A percentile compares a stretch with the other conserved stretches of the same genome.
Evolutionary conservation across 2,329 filamentous ascomycete genomes (phyloP).

Genomic region (Pezicula neosporulosa): DNA sequence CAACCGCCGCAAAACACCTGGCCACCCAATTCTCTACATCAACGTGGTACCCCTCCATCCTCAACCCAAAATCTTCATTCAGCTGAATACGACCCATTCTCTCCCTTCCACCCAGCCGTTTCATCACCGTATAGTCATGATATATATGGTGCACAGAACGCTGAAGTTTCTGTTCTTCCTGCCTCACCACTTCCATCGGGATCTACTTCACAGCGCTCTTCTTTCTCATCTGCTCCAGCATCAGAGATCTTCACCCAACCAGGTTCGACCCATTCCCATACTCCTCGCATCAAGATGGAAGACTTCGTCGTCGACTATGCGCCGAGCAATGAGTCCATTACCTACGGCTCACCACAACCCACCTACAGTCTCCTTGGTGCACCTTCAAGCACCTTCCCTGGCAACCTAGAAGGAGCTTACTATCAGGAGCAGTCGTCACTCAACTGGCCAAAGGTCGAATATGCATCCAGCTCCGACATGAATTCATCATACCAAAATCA

Average conservation of each 20-base stretch:
- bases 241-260: slow-evolving; percentile 27
- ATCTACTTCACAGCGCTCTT: slow-evolving; percentile 28
- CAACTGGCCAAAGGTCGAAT: slow-evolving; percentile 26
- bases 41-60: slow-evolving; percentile 20
- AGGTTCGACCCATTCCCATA: slow-evolving; percentile 24
- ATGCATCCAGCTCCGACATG: slow-evolving; percentile 16
- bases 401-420: slow-evolving; percentile 22
- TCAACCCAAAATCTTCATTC: slow-evolving; percentile 40
- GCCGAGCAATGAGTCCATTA: slow-evolving; percentile 16
- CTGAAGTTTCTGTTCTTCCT: slow-evolving; percentile 27
- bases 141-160: slow-evolving; percentile 39
- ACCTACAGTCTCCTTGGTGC: slow-evolving; percentile 17
- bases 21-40: slow-evolving; percentile 20
- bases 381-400: slow-evolving; percentile 20
- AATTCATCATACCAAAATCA: slow-evolving; percentile 22
- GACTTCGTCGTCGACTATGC: slow-evolving; percentile 23
- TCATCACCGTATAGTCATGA: slow-evolving; percentile 42
- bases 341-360: slow-evolving; percentile 22
- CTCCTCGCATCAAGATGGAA: slow-evolving; percentile 29
- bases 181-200: slow-evolving; percentile 26
- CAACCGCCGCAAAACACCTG: slow-evolving; percentile 21
- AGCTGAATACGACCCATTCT: slow-evolving; percentile 49
- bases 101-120: slow-evolving; percentile 40
- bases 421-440: slow-evolving; percentile 22
- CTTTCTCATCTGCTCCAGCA: slow-evolving; percentile 28